phyloP scores from a whole-genome alignment of 345 rosid species.

The Heritiera fomes region DNA sequence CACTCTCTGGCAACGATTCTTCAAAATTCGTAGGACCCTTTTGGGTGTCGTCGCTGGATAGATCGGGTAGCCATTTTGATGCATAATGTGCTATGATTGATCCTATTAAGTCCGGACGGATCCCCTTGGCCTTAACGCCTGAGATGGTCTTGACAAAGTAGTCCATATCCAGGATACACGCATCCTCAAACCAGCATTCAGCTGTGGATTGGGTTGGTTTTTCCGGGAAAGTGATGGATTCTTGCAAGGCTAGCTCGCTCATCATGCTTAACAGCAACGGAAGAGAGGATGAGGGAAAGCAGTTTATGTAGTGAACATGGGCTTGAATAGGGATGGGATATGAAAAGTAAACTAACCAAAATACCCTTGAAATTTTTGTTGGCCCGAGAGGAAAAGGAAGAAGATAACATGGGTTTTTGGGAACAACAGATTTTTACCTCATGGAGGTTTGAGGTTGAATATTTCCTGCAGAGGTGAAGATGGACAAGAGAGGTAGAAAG shows the following conservation, averaged over 20 bases:
- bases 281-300: neutral
- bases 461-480: conserved; percentile 6
- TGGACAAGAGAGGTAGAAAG: conserved; percentile 21
- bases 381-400: neutral
- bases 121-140: conserved; percentile 75
- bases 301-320: neutral
- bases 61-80: conserved; percentile 86
- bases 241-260: conserved; percentile 46
- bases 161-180: conserved; percentile 76
- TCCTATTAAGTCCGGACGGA: conserved; percentile 75
- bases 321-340: neutral
- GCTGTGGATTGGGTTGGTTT: conserved; percentile 34
- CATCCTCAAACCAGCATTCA: conserved; percentile 64
- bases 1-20: conserved; percentile 51
- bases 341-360: neutral
- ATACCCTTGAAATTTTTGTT: neutral
- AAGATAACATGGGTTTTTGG: too few relatives aligned
- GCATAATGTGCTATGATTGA: conserved; percentile 80
- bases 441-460: neutral
- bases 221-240: conserved; percentile 35
- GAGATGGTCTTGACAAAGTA: conserved; percentile 72
- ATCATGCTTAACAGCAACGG: conserved; percentile 22
- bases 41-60: conserved; percentile 32
- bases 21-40: conserved; percentile 28
- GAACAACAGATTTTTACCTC: neutral